These are phyloP conservation scores for Cornus controversa DNA, from an alignment of 148 eudicot genomes.

Conservation along the genomic window DNA sequence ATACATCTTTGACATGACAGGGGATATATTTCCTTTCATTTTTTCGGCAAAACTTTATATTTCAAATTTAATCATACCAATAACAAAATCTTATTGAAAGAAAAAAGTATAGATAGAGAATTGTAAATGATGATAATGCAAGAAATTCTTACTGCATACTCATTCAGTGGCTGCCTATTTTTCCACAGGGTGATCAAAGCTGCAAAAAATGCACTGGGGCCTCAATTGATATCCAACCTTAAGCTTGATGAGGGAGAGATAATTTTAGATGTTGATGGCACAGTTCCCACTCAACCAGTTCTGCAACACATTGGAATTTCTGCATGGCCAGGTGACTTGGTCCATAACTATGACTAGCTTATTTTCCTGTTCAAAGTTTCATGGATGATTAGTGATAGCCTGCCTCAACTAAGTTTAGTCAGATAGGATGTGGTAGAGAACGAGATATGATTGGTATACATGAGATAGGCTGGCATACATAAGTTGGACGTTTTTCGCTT, in stretches of 20 bases:
- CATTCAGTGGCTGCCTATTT: constrained; percentile 6
- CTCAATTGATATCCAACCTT: constrained; percentile 49
- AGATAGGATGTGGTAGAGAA: too few species aligned
- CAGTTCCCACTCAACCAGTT: constrained; percentile 76
- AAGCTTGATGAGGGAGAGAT: constrained; percentile 63
- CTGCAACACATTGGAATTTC: constrained; percentile 80
- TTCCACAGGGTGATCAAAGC: constrained; percentile 63
- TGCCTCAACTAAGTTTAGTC: not conserved
- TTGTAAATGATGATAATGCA: not conserved
- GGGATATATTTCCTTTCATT: not conserved
- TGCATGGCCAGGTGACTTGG: constrained; percentile 68
- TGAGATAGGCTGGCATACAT: too few species aligned
- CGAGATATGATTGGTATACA: too few species aligned
- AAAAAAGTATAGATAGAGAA: constrained; percentile 1
- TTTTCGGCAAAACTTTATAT: not conserved
- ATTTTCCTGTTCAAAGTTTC: not conserved
- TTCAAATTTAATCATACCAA: not conserved
- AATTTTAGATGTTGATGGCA: constrained; percentile 76
- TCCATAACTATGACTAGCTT: not conserved
- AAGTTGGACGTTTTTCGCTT: too few species aligned
- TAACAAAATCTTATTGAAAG: not conserved
- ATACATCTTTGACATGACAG: not conserved
- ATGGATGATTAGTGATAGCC: not conserved
- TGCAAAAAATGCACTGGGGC: constrained; percentile 44
- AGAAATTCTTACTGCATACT: not conserved